Evolutionary conservation across 805 yeast genomes (phyloP).

Genomic region (Cyberlindnera galapagoensis): DNA sequence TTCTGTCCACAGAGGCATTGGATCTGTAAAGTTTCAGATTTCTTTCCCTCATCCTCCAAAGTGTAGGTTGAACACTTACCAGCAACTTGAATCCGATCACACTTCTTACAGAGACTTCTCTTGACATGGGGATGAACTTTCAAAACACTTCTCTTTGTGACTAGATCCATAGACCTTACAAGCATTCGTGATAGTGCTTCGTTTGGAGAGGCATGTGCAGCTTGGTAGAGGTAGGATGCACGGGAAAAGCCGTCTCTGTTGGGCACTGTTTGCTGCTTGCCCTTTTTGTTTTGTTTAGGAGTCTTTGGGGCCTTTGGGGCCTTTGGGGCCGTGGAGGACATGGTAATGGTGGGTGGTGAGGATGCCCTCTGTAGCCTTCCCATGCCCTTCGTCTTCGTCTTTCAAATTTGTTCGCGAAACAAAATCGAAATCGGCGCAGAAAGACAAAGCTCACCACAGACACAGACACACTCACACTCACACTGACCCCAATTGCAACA

Average conservation of each 20-base stretch:
- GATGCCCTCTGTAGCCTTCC: no score
- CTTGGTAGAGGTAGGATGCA: constrained; percentile 52
- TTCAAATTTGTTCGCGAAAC: no score
- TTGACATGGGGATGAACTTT: constrained; percentile 60
- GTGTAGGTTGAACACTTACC: constrained; percentile 35
- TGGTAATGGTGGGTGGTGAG: no score
- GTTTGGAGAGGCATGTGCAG: constrained; percentile 24
- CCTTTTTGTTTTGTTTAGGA: constrained; percentile 14
- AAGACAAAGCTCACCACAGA: no score
- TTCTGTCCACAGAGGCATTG: constrained; percentile 46
- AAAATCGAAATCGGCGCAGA: no score
- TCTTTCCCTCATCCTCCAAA: constrained; percentile 37
- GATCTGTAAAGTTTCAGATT: constrained; percentile 42
- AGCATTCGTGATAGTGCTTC: constrained; percentile 49
- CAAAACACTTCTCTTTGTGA: constrained; percentile 62
- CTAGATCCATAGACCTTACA: constrained; percentile 46
- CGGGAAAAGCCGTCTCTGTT: constrained; percentile 52
- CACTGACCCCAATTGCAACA: no score
- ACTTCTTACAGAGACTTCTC: constrained; percentile 62
- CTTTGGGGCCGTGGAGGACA: no score
- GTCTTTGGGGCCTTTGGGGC: no score
- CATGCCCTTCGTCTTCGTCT: no score
- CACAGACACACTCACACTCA: no score
- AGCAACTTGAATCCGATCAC: constrained; percentile 46
- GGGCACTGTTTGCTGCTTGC: constrained; percentile 7